Conservation (phyloP, 2,329 filamentous ascomycete genomes). For the Pseudogymnoascus sp. region DNA sequence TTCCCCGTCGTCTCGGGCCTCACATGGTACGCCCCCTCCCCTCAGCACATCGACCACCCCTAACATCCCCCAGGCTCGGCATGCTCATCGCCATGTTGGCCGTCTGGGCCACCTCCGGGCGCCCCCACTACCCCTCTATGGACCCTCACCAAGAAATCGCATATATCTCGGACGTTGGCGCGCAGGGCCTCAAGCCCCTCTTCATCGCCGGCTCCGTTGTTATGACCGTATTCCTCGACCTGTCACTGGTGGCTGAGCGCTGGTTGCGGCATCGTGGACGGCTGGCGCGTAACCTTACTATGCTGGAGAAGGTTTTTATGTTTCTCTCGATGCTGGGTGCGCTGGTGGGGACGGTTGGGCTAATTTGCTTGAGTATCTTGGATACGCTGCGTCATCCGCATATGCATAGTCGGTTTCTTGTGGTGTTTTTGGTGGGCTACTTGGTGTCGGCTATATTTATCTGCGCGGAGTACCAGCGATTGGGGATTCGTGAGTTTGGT, state of each 20-base stretch:
- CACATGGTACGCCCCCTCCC: slow-evolving; percentile 28
- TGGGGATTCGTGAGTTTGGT: slow-evolving; percentile 56
- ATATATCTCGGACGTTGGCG: slow-evolving; percentile 64
- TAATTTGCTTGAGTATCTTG: slow-evolving; percentile 79
- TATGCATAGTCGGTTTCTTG: slow-evolving; percentile 68
- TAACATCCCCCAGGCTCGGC: slow-evolving; percentile 38
- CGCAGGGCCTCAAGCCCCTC: slow-evolving; percentile 58
- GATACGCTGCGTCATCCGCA: slow-evolving; percentile 62
- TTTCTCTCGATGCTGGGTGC: slow-evolving; percentile 58
- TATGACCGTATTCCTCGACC: slow-evolving; percentile 71
- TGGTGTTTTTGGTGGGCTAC: slow-evolving; percentile 80
- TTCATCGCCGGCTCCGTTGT: slow-evolving; percentile 66
- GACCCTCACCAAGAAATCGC: slow-evolving; percentile 49
- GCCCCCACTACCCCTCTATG: slow-evolving; percentile 55
- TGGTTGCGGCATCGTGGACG: slow-evolving; percentile 77
- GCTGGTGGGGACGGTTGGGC: slow-evolving; percentile 64
- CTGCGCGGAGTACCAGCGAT: slow-evolving; percentile 80
- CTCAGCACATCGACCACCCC: slow-evolving; percentile 19
- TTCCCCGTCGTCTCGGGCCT: slow-evolving; percentile 61
- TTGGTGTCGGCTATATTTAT: slow-evolving; percentile 78
- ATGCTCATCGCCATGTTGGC: slow-evolving; percentile 63
- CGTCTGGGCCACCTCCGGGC: slow-evolving; percentile 54
- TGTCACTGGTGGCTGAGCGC: slow-evolving; percentile 72
- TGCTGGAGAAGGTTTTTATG: slow-evolving; percentile 54
- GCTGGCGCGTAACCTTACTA: slow-evolving; percentile 62